Conservation (phyloP, 2,329 filamentous ascomycete genomes). For the Beauveria brongniartii region DNA sequence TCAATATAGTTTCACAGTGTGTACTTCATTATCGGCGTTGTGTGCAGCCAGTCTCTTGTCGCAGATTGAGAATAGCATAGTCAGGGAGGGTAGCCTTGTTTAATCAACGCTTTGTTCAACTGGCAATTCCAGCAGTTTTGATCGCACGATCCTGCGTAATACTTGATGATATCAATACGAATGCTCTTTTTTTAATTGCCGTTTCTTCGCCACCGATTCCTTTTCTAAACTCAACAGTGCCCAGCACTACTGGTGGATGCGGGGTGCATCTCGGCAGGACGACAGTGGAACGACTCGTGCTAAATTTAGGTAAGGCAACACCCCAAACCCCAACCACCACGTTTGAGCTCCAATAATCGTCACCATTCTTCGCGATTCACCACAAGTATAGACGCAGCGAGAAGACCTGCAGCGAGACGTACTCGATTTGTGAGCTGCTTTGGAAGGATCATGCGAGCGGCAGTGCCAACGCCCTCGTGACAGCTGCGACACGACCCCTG, state of each 20-base stretch:
- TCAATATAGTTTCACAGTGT: not conserved
- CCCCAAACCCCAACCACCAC: constrained; percentile 1
- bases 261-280: not conserved
- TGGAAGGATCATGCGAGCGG: constrained; percentile 18
- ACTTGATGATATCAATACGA: no score
- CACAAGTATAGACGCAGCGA: not conserved
- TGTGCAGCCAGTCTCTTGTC: not conserved
- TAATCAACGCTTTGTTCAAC: not conserved
- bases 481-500: constrained; percentile 12
- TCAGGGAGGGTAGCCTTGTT: not conserved
- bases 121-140: not conserved
- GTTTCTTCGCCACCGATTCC: not conserved
- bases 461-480: constrained; percentile 14
- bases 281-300: not conserved
- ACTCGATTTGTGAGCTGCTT: not conserved
- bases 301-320: not conserved
- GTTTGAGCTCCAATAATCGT: not conserved
- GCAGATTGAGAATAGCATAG: not conserved
- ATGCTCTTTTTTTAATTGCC: not conserved
- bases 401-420: no score
- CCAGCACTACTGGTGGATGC: not conserved
- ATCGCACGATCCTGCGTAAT: not conserved
- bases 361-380: not conserved
- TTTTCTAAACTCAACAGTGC: not conserved
- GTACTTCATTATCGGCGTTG: not conserved